These are phyloP conservation scores for Pueraria montana DNA, from an alignment of 306 rosid species.

Conservation along the genomic window DNA sequence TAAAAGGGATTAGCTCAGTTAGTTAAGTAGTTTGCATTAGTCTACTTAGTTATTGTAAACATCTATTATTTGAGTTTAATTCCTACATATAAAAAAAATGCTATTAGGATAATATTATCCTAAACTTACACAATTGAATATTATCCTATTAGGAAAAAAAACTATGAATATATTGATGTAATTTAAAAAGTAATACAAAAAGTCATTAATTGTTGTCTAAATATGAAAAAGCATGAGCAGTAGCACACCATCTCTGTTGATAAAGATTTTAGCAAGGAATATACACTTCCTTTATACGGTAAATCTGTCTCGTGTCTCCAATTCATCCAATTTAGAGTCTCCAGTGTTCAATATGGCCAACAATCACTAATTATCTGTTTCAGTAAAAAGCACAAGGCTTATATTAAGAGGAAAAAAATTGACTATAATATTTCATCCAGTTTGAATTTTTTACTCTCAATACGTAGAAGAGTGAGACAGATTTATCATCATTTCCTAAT, in stretches of 20 bases:
- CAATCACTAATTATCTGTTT: neutral
- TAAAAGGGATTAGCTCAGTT: too few species aligned
- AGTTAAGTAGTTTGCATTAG: too few species aligned
- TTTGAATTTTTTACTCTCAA: neutral
- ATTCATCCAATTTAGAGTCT: neutral
- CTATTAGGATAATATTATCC: too few species aligned
- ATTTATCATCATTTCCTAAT: neutral
- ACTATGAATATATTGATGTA: too few species aligned
- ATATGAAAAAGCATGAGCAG: neutral
- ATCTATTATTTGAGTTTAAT: too few species aligned
- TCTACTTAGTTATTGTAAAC: too few species aligned
- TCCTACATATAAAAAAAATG: neutral
- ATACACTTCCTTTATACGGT: neutral
- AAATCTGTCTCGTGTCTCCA: neutral
- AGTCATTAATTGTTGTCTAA: neutral
- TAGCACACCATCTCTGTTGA: neutral
- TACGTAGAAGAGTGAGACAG: neutral
- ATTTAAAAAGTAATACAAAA: neutral
- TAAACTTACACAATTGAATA: neutral
- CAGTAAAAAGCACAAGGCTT: neutral
- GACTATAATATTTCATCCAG: neutral
- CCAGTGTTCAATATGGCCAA: neutral
- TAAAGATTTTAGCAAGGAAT: neutral
- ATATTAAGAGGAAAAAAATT: neutral
- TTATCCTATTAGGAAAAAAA: neutral